These are phyloP conservation scores for Malbranchea zuffiana DNA, from an alignment of 2,329 filamentous ascomycete species.

Conservation along the genomic window DNA sequence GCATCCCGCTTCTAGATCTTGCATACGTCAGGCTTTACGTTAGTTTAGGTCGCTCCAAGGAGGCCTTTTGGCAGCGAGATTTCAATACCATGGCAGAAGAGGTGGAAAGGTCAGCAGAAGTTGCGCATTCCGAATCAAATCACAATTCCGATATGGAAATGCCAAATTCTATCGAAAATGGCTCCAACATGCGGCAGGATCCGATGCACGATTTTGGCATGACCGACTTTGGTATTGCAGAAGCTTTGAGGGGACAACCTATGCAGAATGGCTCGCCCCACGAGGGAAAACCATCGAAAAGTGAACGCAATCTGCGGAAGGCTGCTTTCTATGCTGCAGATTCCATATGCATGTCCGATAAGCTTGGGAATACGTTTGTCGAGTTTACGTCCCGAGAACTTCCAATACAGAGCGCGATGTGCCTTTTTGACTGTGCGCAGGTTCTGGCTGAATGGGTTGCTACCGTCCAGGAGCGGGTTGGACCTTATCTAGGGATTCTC, in stretches of 20 bases:
- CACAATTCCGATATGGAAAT: constrained; percentile 22
- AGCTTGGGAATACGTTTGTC: constrained; percentile 71
- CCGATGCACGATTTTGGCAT: constrained; percentile 29
- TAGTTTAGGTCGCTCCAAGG: constrained; percentile 82
- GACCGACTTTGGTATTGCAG: constrained; percentile 27
- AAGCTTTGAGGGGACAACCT: constrained; percentile 27
- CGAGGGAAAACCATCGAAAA: constrained; percentile 49
- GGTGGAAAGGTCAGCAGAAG: constrained; percentile 64
- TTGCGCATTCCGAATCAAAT: constrained; percentile 54
- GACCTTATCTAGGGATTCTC: constrained; percentile 73
- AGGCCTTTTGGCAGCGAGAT: constrained; percentile 87
- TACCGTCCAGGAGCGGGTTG: constrained; percentile 88
- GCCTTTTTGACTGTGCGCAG: constrained; percentile 85
- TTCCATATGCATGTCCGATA: constrained; percentile 78
- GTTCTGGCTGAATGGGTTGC: constrained; percentile 91
- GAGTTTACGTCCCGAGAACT: constrained; percentile 76
- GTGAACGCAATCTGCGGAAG: constrained; percentile 79
- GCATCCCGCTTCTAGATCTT: constrained; percentile 79
- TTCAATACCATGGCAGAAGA: constrained; percentile 88
- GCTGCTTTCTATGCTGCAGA: constrained; percentile 94
- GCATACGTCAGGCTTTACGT: constrained; percentile 90
- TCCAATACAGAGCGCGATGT: constrained; percentile 82
- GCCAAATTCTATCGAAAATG: constrained; percentile 20
- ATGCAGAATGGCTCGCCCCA: constrained; percentile 22
- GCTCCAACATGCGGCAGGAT: constrained; percentile 22